These are phyloP conservation scores for Skeletonema marinoi DNA, from an alignment of 108 stramenopile genomes.

Conservation along the genomic window DNA sequence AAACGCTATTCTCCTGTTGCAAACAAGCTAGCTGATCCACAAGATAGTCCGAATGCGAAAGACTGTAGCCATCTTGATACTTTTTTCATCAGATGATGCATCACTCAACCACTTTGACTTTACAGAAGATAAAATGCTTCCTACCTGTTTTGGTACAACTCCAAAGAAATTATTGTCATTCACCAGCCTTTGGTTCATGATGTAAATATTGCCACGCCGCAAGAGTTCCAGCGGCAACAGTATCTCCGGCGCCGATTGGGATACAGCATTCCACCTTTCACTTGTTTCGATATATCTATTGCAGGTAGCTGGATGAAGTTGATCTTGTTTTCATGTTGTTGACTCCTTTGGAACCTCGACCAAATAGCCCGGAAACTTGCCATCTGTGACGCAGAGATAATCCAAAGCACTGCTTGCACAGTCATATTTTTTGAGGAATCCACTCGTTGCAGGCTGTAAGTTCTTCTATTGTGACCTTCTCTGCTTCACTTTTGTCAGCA, in stretches of 20 bases:
- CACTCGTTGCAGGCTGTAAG: constrained; percentile 44
- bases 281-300: constrained; percentile 39
- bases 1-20: constrained; percentile 79
- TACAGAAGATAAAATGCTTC: neutral
- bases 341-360: constrained; percentile 30
- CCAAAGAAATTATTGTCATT: constrained; percentile 14
- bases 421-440: constrained; percentile 48
- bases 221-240: constrained; percentile 81
- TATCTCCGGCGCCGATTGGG: constrained; percentile 91
- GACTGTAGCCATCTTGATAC: constrained; percentile 22
- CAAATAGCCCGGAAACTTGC: constrained; percentile 69
- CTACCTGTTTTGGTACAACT: constrained; percentile 13
- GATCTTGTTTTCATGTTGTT: constrained; percentile 11
- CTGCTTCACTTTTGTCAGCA: constrained; percentile 50
- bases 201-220: constrained; percentile 74
- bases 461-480: constrained; percentile 48
- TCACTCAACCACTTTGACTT: neutral
- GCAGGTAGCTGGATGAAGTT: constrained; percentile 48
- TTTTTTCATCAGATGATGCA: constrained; percentile 5
- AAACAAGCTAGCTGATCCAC: constrained; percentile 78
- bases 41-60: constrained; percentile 67
- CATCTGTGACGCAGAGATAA: constrained; percentile 67
- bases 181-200: neutral
- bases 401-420: constrained; percentile 49
- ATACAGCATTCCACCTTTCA: constrained; percentile 47